phyloP scores from a whole-genome alignment of 1,284 basidiomycete species.

The Lentinula novae-zelandiae region DNA sequence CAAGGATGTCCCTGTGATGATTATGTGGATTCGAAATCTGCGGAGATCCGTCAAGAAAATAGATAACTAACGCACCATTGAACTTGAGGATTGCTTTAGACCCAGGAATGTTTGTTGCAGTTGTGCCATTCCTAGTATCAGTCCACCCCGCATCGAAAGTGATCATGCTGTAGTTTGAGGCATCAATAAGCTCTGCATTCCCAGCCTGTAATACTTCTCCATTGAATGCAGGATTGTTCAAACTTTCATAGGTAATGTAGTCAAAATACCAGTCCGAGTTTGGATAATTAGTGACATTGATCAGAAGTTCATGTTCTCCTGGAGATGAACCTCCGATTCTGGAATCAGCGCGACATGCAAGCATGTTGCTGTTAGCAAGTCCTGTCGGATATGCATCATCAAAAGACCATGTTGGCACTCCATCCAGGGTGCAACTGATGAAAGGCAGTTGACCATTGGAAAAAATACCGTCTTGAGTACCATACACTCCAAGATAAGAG shows the following conservation, averaged over 20 bases:
- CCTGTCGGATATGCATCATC: background rate
- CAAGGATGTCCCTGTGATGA: background rate
- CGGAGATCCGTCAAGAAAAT: background rate
- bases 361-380: background rate
- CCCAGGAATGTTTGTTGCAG: background rate
- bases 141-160: background rate
- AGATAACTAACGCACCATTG: background rate
- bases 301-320: slow-evolving; percentile 3
- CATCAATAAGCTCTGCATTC: background rate
- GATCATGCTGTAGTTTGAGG: background rate
- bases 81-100: background rate
- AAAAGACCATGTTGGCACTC: background rate
- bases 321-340: slow-evolving; percentile 2
- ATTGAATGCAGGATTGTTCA: background rate
- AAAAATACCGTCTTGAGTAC: background rate
- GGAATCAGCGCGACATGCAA: slow-evolving; percentile 1
- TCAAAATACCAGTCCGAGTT: slow-evolving; percentile 2
- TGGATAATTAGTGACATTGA: slow-evolving; percentile 7
- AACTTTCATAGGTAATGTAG: slow-evolving; percentile 3
- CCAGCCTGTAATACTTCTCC: slow-evolving; percentile 1
- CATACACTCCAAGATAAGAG: slow-evolving; percentile 3
- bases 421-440: background rate
- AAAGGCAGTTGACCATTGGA: background rate
- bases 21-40: background rate
- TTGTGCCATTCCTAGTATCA: background rate